A percentile compares a stretch with the other conserved stretches of the same genome.
Evolutionary conservation across 2,329 filamentous ascomycete genomes (phyloP).

Genomic region (Alternaria sp.): DNA sequence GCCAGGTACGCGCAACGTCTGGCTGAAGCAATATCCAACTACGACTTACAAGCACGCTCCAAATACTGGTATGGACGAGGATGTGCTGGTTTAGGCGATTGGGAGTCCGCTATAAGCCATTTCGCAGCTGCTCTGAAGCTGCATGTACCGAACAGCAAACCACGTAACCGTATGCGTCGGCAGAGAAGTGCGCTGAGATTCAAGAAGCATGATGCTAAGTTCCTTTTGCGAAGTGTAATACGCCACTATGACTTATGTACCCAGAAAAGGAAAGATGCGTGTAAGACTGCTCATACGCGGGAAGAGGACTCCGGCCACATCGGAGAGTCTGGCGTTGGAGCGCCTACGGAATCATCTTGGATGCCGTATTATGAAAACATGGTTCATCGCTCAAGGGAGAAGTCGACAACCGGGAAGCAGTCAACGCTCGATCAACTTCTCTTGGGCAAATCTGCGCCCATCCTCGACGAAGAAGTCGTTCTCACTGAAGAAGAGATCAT

Average conservation of each 20-base stretch:
- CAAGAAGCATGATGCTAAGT: constrained; percentile 16
- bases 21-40: constrained; percentile 16
- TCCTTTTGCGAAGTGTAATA: constrained; percentile 11
- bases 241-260: background rate
- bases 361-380: constrained; percentile 8
- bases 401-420: background rate
- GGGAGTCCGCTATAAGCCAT: constrained; percentile 13
- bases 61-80: constrained; percentile 33
- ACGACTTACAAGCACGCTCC: constrained; percentile 22
- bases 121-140: constrained; percentile 19
- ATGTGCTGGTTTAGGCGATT: constrained; percentile 17
- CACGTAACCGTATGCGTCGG: background rate
- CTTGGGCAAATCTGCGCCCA: background rate
- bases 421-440: background rate
- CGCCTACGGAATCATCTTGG: background rate
- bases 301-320: background rate
- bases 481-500: background rate
- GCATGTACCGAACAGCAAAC: constrained; percentile 3
- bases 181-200: constrained; percentile 5
- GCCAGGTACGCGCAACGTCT: constrained; percentile 18
- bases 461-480: too few species aligned
- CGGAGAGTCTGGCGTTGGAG: background rate
- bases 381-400: background rate
- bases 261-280: background rate
- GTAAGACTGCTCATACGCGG: background rate